These are phyloP conservation scores for Chrysoporthe cubensis DNA, from an alignment of 2,329 filamentous ascomycete genomes.

Conservation along the genomic window DNA sequence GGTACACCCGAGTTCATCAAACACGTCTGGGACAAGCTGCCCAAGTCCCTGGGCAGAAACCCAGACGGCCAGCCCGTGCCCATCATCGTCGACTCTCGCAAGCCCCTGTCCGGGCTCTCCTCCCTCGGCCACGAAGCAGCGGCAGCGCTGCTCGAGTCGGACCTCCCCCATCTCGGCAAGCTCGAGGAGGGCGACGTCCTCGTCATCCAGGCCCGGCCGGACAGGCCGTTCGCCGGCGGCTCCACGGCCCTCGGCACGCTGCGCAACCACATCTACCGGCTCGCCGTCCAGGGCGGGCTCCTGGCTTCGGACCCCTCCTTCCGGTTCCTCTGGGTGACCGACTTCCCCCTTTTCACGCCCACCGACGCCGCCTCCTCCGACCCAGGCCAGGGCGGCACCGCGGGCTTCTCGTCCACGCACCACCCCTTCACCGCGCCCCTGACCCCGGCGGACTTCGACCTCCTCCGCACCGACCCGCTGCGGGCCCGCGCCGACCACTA, in stretches of 20 bases:
- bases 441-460: conserved; percentile 70
- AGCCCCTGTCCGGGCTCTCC: conserved; percentile 77
- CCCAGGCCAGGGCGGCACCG: conserved; percentile 79
- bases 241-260: conserved; percentile 75
- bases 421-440: conserved; percentile 95
- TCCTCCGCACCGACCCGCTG: conserved; percentile 73
- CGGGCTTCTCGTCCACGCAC: conserved; percentile 85
- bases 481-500: conserved; percentile 84
- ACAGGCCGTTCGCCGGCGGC: conserved; percentile 68
- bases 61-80: conserved; percentile 79
- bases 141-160: conserved; percentile 47
- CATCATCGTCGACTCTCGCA: conserved; percentile 73
- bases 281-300: conserved; percentile 66
- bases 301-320: conserved; percentile 55
- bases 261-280: conserved; percentile 70
- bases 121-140: conserved; percentile 76
- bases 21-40: conserved; percentile 54
- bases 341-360: conserved; percentile 92
- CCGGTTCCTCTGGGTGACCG: conserved; percentile 81
- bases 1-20: conserved; percentile 59
- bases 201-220: conserved; percentile 76
- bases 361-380: conserved; percentile 51
- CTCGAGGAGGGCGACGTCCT: conserved; percentile 77
- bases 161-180: conserved; percentile 39
- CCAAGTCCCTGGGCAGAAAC: conserved; percentile 65